phyloP scores from a whole-genome alignment of 2,329 filamentous ascomycete species.

The Albophoma yamanashiensis region DNA sequence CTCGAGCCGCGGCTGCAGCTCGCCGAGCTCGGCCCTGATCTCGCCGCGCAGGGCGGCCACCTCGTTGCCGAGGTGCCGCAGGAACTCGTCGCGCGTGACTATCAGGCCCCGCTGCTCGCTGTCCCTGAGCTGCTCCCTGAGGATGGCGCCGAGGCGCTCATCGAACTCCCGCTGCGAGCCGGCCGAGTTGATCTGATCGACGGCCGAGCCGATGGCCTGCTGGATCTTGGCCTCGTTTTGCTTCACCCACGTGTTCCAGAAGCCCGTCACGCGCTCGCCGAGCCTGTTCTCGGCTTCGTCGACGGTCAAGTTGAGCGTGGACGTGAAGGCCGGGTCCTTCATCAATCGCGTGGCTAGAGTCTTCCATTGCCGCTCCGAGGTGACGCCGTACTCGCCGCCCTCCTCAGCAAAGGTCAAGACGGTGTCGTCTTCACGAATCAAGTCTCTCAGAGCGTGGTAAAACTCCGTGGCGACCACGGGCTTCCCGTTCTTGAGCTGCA shows the following conservation, averaged over 20 bases:
- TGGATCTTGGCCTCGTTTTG: slow-evolving; percentile 33
- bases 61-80: slow-evolving; percentile 29
- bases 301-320: slow-evolving; percentile 14
- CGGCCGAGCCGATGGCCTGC: slow-evolving; percentile 16
- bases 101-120: slow-evolving; percentile 22
- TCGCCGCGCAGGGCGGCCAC: slow-evolving; percentile 25
- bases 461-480: slow-evolving; percentile 48
- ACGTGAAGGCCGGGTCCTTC: slow-evolving; percentile 18
- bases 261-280: slow-evolving; percentile 20
- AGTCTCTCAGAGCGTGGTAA: slow-evolving; percentile 51
- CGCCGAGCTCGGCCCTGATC: slow-evolving; percentile 28
- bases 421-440: slow-evolving; percentile 36
- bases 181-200: slow-evolving; percentile 22
- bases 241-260: slow-evolving; percentile 42
- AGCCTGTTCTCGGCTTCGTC: slow-evolving; percentile 15
- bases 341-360: slow-evolving; percentile 31
- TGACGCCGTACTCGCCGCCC: slow-evolving; percentile 23
- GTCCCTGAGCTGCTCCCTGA: slow-evolving; percentile 24
- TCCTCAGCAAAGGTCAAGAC: slow-evolving; percentile 35
- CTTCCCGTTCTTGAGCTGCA: slow-evolving; percentile 41
- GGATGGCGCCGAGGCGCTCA: slow-evolving; percentile 21
- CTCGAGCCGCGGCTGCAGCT: slow-evolving; percentile 24
- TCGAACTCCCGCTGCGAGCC: slow-evolving; percentile 23
- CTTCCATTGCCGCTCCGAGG: slow-evolving; percentile 36
- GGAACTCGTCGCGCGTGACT: slow-evolving; percentile 38